Evolutionary conservation across 1,284 basidiomycete species (phyloP), one percentile per base, ranked within the genome.

Genomic region (Ustilago bromivora): DNA sequence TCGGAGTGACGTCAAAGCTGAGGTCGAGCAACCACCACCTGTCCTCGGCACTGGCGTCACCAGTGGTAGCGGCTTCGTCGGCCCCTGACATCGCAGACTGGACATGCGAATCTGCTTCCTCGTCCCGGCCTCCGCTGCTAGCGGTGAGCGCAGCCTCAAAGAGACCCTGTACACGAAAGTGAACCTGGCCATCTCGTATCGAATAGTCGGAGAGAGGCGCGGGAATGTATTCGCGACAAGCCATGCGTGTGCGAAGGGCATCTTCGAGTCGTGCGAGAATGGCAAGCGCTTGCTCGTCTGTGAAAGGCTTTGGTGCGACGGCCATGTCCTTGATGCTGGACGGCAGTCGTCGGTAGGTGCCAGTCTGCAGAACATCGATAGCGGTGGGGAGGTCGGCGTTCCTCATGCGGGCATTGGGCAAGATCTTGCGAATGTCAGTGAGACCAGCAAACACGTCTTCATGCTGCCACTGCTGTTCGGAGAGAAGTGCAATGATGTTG

Each of bases 301-400:
- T 90, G 67, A 95, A 86, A 3, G 90, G 91, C n/a, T 89, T 88
- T n/a, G 87, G 88, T 7, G 91, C 90, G 65, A 92, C 73, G 7
- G 79, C 88, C 72, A 94, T 89, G 65, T 89, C 88, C 62, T 92
- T 92, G 84, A 94, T 92, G 69, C 88, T 89, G 12, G 90, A 89
- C 10, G 94, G 94, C 19, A 96, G 89, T 51, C 93, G 88, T 55
- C 90, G 88, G 82, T 96, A 96, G 35, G 92, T 91, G 2, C 94
- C 94, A 17, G 91, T 92, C 2, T 92, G 92, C 28, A 96, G 88
- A 56, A 96, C 93, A 78, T 94, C 92, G 57, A 96, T 88, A 19
- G 94, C 94, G 0, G 94, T 94, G 12, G 94, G 88, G n/a, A 96
- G 88, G 84, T 96, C 95, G 76, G 94, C 93, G 84, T 95, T 96